These are phyloP conservation scores for Ophiosphaerella korrae DNA, from an alignment of 2,329 filamentous ascomycete genomes.

Conservation along the genomic window DNA sequence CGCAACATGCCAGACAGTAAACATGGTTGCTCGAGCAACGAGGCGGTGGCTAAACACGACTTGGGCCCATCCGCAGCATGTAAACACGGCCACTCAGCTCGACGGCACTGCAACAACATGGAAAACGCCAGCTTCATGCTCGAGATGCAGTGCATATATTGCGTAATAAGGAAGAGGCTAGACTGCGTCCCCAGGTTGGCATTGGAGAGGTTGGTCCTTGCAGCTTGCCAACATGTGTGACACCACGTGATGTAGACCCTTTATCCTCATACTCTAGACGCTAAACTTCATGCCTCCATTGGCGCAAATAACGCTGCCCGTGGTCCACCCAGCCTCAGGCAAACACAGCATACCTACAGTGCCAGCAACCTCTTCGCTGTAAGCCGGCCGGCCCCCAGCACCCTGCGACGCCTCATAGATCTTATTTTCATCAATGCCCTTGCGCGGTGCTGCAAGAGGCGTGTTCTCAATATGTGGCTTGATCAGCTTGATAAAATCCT, in stretches of 20 bases:
- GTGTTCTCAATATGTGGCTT: conserved; percentile 66
- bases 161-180: too few species aligned
- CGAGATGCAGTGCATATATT: background rate
- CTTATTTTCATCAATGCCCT: conserved; percentile 65
- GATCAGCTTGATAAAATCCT: conserved; percentile 63
- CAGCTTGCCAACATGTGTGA: background rate
- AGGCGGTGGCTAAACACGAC: background rate
- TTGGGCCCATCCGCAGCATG: conserved; percentile 3
- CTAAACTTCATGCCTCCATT: conserved; percentile 71
- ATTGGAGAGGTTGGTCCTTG: too few species aligned
- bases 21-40: conserved; percentile 16
- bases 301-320: conserved; percentile 77
- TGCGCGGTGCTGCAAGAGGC: conserved; percentile 66
- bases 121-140: background rate
- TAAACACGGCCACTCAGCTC: background rate
- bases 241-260: background rate
- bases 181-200: too few species aligned
- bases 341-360: conserved; percentile 77
- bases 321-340: conserved; percentile 75
- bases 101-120: background rate
- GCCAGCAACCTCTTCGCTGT: conserved; percentile 73
- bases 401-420: conserved; percentile 51
- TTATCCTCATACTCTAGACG: conserved; percentile 13
- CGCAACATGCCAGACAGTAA: conserved; percentile 16
- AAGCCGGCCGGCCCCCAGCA: conserved; percentile 62